Conservation (phyloP, 2,329 filamentous ascomycete genomes). For the Gyromitra esculenta region DNA sequence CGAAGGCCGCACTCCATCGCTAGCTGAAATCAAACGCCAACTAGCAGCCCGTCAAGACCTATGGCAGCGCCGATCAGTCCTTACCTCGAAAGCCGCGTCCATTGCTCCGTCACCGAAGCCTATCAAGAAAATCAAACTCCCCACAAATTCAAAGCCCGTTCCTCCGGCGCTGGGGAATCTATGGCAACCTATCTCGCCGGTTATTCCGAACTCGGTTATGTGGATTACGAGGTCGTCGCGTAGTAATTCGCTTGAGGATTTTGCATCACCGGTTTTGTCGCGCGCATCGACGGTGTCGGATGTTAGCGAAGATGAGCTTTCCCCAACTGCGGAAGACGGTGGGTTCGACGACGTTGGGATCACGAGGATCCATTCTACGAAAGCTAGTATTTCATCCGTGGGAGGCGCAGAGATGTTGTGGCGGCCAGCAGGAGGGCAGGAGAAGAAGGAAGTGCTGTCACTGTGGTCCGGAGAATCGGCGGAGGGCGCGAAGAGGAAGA, state of each 20-base stretch:
- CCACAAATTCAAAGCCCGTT: not conserved
- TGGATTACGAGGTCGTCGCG: slow-evolving; percentile 46
- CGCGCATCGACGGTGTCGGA: slow-evolving; percentile 45
- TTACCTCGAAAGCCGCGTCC: slow-evolving; percentile 15
- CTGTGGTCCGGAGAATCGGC: slow-evolving; percentile 21
- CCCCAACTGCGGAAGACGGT: slow-evolving; percentile 16
- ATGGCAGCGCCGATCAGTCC: slow-evolving; percentile 44
- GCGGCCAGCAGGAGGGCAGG: slow-evolving; percentile 5
- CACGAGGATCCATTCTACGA: slow-evolving; percentile 35
- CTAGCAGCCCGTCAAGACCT: slow-evolving; percentile 23
- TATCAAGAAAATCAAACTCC: slow-evolving; percentile 27
- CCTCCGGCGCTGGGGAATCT: slow-evolving; percentile 18
- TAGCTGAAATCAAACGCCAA: slow-evolving; percentile 40
- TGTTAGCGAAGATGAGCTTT: slow-evolving; percentile 36
- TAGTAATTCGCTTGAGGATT: slow-evolving; percentile 20
- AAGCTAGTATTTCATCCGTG: slow-evolving; percentile 43
- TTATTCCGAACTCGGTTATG: slow-evolving; percentile 6
- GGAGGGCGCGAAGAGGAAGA: not conserved
- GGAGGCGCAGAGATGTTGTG: slow-evolving; percentile 31
- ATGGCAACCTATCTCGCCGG: slow-evolving; percentile 30
- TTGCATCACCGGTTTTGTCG: slow-evolving; percentile 24
- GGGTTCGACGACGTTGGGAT: slow-evolving; percentile 29
- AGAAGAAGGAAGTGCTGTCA: slow-evolving; percentile 24
- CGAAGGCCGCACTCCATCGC: slow-evolving; percentile 38
- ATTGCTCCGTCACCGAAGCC: slow-evolving; percentile 11